phyloP scores from a whole-genome alignment of 1,284 basidiomycete species.

The Phellopilus nigrolimitatus region DNA sequence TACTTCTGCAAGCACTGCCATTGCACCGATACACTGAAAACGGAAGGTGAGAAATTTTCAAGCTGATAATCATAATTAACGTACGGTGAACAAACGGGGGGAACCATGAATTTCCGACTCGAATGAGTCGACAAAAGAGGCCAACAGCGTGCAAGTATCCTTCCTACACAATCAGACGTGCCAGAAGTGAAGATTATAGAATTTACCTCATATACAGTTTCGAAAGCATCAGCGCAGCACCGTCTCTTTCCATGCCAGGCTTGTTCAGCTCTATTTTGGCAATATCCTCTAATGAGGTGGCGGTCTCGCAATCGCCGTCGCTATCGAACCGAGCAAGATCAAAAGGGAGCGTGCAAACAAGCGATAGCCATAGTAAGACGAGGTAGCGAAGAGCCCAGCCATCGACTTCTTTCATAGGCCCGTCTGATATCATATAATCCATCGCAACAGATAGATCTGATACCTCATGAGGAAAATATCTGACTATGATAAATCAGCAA shows the following conservation, averaged over 20 bases:
- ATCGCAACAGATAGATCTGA: conserved; percentile 76
- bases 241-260: conserved; percentile 80
- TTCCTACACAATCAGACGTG: conserved; percentile 41
- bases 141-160: conserved; percentile 50
- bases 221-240: conserved; percentile 68
- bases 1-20: conserved; percentile 74
- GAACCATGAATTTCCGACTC: conserved; percentile 32
- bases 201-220: conserved; percentile 72
- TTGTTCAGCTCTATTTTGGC: conserved; percentile 58
- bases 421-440: conserved; percentile 53
- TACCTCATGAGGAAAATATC: conserved; percentile 89
- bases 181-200: neutral
- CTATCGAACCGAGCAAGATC: conserved; percentile 83
- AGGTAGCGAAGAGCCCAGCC: conserved; percentile 86
- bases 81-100: conserved; percentile 49
- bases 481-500: conserved; percentile 47
- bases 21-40: conserved; percentile 58
- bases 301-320: conserved; percentile 43
- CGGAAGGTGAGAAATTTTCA: neutral
- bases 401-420: conserved; percentile 37
- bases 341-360: conserved; percentile 94
- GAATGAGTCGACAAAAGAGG: conserved; percentile 62
- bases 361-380: conserved; percentile 86
- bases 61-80: conserved; percentile 21
- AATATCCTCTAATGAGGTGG: conserved; percentile 51